Evolutionary conservation across 1,284 basidiomycete species (phyloP), one percentile per base, ranked within the genome.

Genomic region (Pyrrhoderma noxium): DNA sequence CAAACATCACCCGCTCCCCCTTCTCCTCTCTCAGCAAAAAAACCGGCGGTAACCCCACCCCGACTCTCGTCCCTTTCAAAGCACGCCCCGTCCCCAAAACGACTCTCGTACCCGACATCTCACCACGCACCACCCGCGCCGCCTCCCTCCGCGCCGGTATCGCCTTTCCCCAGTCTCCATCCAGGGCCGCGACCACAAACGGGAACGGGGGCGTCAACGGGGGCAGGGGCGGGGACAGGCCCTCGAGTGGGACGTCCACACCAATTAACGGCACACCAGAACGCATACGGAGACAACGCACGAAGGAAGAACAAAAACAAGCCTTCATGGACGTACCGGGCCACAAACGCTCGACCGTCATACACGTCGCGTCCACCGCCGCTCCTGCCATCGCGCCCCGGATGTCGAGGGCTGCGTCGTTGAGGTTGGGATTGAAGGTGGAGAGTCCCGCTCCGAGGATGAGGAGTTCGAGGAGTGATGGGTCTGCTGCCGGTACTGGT

Each of bases 311-410:
- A 22, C 70, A 75, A 1, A 72, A 71, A 19, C 68, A 79, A 65
- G 83, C 79, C 5, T 89, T 89, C 61, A 74, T 74, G 19, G 80
- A 86, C 56, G 79, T 89, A 2, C 87, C 86, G 0, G 86, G 86
- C 0, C 87, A 89, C 65, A 88, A 87, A 60, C 80, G 86, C 31
- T 50, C 72, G 0, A 75, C 71, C 55, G 76, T 74, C 1, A 85
- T 90, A 50, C 53, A 67, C 0, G 87, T 90, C 7, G 83, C 87
- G 14, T 84, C 80, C 19, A 88, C 84, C 19, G 82, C 81, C 8
- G 76, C 86, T 7, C 89, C 89, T 1, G 61, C 64, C 1, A 77
- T 90, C 52, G 74, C 79, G 0, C 89, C 89, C 1, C 72, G 86
- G 34, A 78, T 88, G 76, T 85, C 85, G 1, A 76, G 77, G 35